Base-by-base conservation (phyloP, 1,284 basidiomycete species). In the Vanrija sp. region DNA sequence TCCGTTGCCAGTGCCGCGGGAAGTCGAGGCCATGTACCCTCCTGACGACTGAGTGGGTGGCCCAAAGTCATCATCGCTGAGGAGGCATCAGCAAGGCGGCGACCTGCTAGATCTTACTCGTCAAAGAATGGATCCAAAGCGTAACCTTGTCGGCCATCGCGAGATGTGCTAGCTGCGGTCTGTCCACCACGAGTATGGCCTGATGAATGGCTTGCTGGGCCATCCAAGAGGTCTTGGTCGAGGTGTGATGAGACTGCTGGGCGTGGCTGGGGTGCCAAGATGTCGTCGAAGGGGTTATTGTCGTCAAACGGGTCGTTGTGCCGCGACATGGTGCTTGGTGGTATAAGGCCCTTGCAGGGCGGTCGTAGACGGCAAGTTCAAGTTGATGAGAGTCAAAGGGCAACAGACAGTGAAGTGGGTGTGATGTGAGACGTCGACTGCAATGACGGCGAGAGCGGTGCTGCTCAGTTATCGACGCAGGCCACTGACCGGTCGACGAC, bases 121-220 rank as follows among this genome's bases (percentile, higher is more conserved):
- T 76, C 73, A 52, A 76, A 76, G 66, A 76, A 76, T 0, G 72
- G 71, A 58, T 76, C 75, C 39, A 76, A 51, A 10, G 68, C 66
- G 52, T 68, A 71, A 14, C 71, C 68, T 37, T 65, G 62, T 42
- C 56, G 53, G 14, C 52, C 53, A 42, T 42, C 43, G 51, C 50
- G 49, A 37, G 41, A 12, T 43, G 47, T 47, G 47, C 47, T 44
- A 4, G 38, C 27, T 24, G 46, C 41, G 36, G 38, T 41, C 12
- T 44, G 56, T 20, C 23, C 27, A 25, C 18, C 47, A 18, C 20
- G 16, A 16, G 35, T 2, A 8, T 51, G 35, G 23, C 25, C 47
- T 3, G n/a, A 6, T 14, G 15, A 6, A 23, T 47, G 45, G 6
- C 36, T 35, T 22, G 31, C 35, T 45, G 44, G 23, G 12, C 31